Evolutionary conservation across 2,329 filamentous ascomycete species (phyloP).

Genomic region (Aspergillus fumigatus): DNA sequence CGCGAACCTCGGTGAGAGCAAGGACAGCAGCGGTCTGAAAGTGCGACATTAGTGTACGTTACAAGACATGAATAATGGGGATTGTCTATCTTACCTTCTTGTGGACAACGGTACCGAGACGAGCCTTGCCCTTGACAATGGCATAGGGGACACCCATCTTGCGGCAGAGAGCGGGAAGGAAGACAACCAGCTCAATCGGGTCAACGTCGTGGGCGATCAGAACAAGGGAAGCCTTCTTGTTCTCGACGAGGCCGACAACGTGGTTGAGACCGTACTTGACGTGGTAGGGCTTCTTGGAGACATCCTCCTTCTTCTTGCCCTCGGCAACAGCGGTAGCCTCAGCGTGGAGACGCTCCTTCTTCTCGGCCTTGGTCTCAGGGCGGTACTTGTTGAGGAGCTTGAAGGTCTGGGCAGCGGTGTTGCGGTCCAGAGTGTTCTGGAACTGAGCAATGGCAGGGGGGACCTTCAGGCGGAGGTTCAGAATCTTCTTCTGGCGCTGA

Average conservation of each 20-base stretch:
- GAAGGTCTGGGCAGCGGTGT: conserved; percentile 93
- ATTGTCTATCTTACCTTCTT: conserved; percentile 69
- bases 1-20: conserved; percentile 91
- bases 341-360: conserved; percentile 98
- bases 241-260: conserved; percentile 94
- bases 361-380: conserved; percentile 97
- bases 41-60: conserved; percentile 15
- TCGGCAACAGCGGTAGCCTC: conserved; percentile 97
- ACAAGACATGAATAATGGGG: not conserved
- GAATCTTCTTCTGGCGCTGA: conserved; percentile 91
- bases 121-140: conserved; percentile 99
- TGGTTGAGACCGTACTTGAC: conserved; percentile 99
- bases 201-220: conserved; percentile 99
- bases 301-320: conserved; percentile 99
- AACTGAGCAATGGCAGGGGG: conserved; percentile 97
- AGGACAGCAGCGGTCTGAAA: conserved; percentile 85
- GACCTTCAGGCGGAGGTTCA: conserved; percentile 98
- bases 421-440: conserved; percentile 93
- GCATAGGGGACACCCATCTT: conserved; percentile 99
- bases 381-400: conserved; percentile 99
- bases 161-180: conserved; percentile 97
- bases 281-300: conserved; percentile 98
- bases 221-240: conserved; percentile 99
- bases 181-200: conserved; percentile 98
- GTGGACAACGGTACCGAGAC: conserved; percentile 97